Base-by-base conservation (phyloP, 148 eudicot genomes). In the Arctostaphylos glauca region DNA sequence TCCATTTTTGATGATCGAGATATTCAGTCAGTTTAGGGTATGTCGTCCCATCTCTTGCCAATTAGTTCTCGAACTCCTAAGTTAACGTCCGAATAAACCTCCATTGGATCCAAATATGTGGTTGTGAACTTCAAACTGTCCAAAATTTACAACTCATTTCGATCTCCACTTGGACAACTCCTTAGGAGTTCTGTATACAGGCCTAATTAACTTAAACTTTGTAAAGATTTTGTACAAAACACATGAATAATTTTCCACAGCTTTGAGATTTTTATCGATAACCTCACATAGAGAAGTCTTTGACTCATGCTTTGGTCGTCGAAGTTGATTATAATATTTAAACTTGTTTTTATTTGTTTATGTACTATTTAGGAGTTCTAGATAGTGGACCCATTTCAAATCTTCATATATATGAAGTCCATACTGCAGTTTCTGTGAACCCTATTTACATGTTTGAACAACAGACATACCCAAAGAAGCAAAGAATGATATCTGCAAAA, bases 281-380 rank as follows among this genome's bases (percentile, higher is more conserved):
- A 31, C 38, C 38, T 31, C 38, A 31, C 0, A 31, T 31, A 21
- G 3, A 9, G 9, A 62, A 23, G 4, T 3, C 38, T 0, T 9
- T 9, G 15, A 62, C 68, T 62, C 38, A 62, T 62, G 68, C 44
- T 10, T 66, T 66, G 71, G 71, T 66, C 71, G 71, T 66, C 44
- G 43, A 43, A 66, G 5, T 66, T 25, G 23, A 59, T 59, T 59
- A 15, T 9, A 19, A 59, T 59, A 59, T 59, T 59, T 16, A 59
- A 59, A 19, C 19, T 5, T 0, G 4, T 25, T 25, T 0, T 59
- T 38, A 5, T 66, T 41, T 66, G 43, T 31, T 3, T 4, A 21
- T n/a, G n/a, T n/a, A n/a, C n/a, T n/a, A n/a, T 62, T 66, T 66
- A 66, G 43, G 71, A 66, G 0, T 66, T 66, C 71, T 66, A 66